A percentile compares a stretch with the other conserved stretches of the same genome.
Evolutionary conservation across 495 filamentous ascomycete species (phyloP).

Genomic region (Penicillium angulare): DNA sequence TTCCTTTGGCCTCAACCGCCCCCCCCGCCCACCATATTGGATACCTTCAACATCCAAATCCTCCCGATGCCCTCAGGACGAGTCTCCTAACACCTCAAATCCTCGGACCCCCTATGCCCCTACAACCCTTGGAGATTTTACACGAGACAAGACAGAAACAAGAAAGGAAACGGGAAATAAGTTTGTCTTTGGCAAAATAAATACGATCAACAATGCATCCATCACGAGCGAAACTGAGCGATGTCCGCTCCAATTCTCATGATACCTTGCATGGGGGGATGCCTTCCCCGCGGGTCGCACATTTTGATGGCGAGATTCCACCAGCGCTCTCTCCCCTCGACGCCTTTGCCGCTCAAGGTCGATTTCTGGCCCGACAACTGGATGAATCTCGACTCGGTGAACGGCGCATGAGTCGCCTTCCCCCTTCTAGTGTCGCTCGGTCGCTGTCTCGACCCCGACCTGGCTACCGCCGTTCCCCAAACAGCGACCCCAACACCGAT

Average conservation of each 20-base stretch:
- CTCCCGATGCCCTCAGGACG: not conserved
- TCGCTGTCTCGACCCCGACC: constrained; percentile 67
- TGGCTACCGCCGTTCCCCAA: constrained; percentile 67
- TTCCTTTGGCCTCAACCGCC: constrained; percentile 35
- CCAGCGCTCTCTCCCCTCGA: constrained; percentile 92
- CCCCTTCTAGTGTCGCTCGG: constrained; percentile 76
- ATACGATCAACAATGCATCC: constrained; percentile 7
- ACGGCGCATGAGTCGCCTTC: constrained; percentile 78
- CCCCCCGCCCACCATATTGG: too few relatives aligned
- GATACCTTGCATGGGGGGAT: constrained; percentile 52
- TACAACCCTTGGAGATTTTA: too few relatives aligned
- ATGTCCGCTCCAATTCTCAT: constrained; percentile 62
- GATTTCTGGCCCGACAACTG: constrained; percentile 81
- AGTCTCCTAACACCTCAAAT: not conserved
- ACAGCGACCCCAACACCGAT: constrained; percentile 31
- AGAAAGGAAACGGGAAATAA: too few relatives aligned
- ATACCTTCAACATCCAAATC: too few relatives aligned
- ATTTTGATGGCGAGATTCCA: constrained; percentile 82
- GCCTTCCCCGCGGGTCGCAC: constrained; percentile 66
- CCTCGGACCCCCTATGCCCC: not conserved
- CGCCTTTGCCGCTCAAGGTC: constrained; percentile 86
- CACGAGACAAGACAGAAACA: too few relatives aligned
- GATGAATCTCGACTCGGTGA: constrained; percentile 67
- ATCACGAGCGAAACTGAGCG: constrained; percentile 57
- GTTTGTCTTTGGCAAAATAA: too few relatives aligned